A percentile compares a stretch with the other conserved stretches of the same genome.
Conservation (phyloP, 805 yeast species). For the Yamadazyma scolyti region DNA sequence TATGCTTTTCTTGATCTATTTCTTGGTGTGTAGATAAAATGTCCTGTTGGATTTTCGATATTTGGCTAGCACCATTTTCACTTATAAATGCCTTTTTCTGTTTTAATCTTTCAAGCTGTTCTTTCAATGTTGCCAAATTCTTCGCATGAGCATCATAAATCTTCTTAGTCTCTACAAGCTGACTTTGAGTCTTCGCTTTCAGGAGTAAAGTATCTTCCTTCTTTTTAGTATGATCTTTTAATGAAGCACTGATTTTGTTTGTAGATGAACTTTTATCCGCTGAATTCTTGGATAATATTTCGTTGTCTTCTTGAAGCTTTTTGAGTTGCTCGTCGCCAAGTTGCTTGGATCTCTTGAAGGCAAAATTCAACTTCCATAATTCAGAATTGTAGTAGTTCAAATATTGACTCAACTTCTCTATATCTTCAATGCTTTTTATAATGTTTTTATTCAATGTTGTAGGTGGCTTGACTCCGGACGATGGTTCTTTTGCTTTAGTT, state of each 20-base stretch:
- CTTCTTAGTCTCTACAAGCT: slow-evolving; percentile 17
- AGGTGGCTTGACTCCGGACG: neutral
- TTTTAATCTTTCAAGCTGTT: neutral
- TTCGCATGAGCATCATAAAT: slow-evolving; percentile 14
- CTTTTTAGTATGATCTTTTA: slow-evolving; percentile 11
- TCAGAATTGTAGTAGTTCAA: slow-evolving; percentile 23
- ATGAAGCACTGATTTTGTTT: slow-evolving; percentile 1
- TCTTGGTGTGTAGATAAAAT: slow-evolving; percentile 8
- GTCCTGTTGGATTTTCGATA: slow-evolving; percentile 1
- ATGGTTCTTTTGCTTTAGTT: no score
- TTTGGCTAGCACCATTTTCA: slow-evolving; percentile 1
- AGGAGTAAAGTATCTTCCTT: slow-evolving; percentile 24
- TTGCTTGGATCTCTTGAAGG: slow-evolving; percentile 27
- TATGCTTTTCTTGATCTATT: slow-evolving; percentile 16
- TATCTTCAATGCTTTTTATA: slow-evolving; percentile 15
- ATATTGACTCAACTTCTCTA: slow-evolving; percentile 20
- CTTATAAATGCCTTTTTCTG: slow-evolving; percentile 2
- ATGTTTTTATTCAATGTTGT: slow-evolving; percentile 3
- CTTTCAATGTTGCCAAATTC: slow-evolving; percentile 1
- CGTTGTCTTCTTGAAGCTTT: slow-evolving; percentile 24
- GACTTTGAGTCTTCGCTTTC: slow-evolving; percentile 25
- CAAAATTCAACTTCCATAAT: slow-evolving; percentile 18
- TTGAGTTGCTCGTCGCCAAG: slow-evolving; percentile 18
- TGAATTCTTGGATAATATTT: slow-evolving; percentile 25
- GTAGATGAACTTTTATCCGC: slow-evolving; percentile 17